Conservation (phyloP, 177 flowering plant genomes). For the Vitis hybrid region DNA sequence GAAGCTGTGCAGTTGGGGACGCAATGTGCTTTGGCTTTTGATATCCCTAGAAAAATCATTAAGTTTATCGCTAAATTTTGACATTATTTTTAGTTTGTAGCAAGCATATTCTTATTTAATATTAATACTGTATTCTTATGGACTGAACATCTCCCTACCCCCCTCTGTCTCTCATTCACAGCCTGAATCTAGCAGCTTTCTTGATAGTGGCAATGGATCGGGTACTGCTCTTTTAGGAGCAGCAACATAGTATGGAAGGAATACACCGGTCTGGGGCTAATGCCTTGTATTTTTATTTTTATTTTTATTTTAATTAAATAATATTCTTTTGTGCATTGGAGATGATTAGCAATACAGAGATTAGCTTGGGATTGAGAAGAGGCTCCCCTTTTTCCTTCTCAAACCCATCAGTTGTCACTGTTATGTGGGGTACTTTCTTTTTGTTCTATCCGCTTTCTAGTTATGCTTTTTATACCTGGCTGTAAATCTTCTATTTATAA, state of each 20-base stretch:
- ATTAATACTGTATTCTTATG: neutral
- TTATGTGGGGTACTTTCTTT: neutral
- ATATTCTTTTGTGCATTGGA: neutral
- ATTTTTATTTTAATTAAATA: neutral
- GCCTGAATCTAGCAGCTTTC: slow-evolving; percentile 37
- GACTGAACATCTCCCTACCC: neutral
- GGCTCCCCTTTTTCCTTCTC: slow-evolving; percentile 10
- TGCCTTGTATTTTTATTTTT: neutral
- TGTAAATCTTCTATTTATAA: too few species aligned
- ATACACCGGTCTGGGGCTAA: neutral
- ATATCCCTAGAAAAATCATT: neutral
- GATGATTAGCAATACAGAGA: slow-evolving; percentile 11
- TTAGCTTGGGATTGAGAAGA: slow-evolving; percentile 16
- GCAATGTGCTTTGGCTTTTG: too few species aligned
- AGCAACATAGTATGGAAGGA: slow-evolving; percentile 12
- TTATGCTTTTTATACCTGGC: too few species aligned
- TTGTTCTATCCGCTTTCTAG: too few species aligned
- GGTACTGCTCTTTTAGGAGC: slow-evolving; percentile 34
- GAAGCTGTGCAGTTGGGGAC: too few species aligned
- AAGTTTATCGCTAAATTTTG: neutral
- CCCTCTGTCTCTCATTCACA: slow-evolving; percentile 17
- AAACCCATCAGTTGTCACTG: neutral
- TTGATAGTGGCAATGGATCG: slow-evolving; percentile 35
- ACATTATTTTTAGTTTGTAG: neutral
- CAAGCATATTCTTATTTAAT: neutral